A percentile compares a stretch with the other conserved stretches of the same genome.
These are phyloP conservation scores for Kluyveromyces nonfermentans DNA, from an alignment of 805 yeast species.

Conservation along the genomic window DNA sequence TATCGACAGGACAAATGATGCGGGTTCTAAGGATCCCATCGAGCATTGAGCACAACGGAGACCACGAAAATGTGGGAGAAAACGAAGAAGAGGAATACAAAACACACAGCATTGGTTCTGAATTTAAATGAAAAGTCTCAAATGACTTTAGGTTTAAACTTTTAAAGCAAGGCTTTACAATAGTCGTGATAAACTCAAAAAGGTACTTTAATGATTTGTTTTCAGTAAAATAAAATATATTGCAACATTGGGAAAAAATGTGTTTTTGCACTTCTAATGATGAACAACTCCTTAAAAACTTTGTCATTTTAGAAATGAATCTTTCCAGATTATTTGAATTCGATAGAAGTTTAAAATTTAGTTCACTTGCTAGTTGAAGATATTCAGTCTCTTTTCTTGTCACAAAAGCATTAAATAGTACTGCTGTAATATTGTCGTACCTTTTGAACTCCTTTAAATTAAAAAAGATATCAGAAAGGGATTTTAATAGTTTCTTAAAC, in stretches of 20 bases:
- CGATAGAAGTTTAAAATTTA: constrained; percentile 9
- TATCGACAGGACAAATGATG: background rate
- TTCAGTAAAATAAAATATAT: constrained; percentile 10
- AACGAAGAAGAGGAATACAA: constrained; percentile 9
- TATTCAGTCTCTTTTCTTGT: constrained; percentile 9
- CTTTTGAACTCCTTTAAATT: constrained; percentile 15
- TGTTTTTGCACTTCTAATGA: constrained; percentile 6
- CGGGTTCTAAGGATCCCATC: constrained; percentile 6
- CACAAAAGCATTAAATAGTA: constrained; percentile 22
- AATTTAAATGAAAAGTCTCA: constrained; percentile 7
- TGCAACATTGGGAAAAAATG: constrained; percentile 16
- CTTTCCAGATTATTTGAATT: background rate
- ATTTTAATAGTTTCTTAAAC: constrained; percentile 4
- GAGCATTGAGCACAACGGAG: constrained; percentile 16
- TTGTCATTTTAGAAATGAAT: constrained; percentile 13
- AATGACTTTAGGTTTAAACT: constrained; percentile 8
- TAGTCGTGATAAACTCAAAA: constrained; percentile 11
- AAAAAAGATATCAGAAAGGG: constrained; percentile 13
- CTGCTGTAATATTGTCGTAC: constrained; percentile 19
- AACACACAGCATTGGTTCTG: constrained; percentile 23
- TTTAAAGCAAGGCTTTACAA: constrained; percentile 8
- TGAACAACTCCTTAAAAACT: constrained; percentile 14
- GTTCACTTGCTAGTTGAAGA: constrained; percentile 9
- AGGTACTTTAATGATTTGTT: constrained; percentile 6
- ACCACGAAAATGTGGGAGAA: constrained; percentile 8